These are phyloP conservation scores for Colletotrichum sublineola DNA, from an alignment of 2,329 filamentous ascomycete species.

Conservation along the genomic window DNA sequence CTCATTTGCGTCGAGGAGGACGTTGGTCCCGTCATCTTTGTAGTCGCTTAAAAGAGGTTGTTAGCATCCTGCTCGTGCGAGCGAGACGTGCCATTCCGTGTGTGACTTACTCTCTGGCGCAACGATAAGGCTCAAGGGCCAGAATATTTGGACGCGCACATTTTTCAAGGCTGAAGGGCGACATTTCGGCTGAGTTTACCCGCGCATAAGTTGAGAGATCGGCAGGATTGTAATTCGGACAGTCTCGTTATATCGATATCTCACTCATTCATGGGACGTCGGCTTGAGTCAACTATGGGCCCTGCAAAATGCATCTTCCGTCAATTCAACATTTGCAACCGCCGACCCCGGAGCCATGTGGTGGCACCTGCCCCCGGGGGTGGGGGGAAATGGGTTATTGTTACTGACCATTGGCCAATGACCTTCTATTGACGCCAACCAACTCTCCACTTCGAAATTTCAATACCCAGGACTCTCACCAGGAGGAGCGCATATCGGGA, in stretches of 20 bases:
- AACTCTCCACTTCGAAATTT: neutral
- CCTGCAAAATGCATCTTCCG: slow-evolving; percentile 19
- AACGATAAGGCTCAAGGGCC: slow-evolving; percentile 82
- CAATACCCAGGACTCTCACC: neutral
- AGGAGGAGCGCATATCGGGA: neutral
- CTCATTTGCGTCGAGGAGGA: slow-evolving; percentile 97
- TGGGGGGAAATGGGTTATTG: neutral
- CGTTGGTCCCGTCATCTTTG: slow-evolving; percentile 96
- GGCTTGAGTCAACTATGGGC: slow-evolving; percentile 22
- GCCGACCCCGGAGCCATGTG: slow-evolving; percentile 24
- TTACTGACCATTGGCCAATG: neutral
- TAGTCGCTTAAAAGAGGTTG: slow-evolving; percentile 79
- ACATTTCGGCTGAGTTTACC: slow-evolving; percentile 54
- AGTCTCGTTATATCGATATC: slow-evolving; percentile 30
- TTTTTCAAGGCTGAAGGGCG: slow-evolving; percentile 78
- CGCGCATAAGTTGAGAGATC: neutral
- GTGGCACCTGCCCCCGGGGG: slow-evolving; percentile 10
- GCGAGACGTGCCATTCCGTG: slow-evolving; percentile 7
- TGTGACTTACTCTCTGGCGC: slow-evolving; percentile 79
- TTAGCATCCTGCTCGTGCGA: slow-evolving; percentile 2
- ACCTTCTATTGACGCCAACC: neutral
- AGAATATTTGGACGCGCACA: slow-evolving; percentile 85
- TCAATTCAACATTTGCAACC: neutral
- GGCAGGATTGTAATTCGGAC: neutral
- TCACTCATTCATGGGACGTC: neutral